A percentile compares a stretch with the other conserved stretches of the same genome.
These are phyloP conservation scores for Cystobasidium onofrii DNA, from an alignment of 768 basidiomycete species.

Conservation along the genomic window DNA sequence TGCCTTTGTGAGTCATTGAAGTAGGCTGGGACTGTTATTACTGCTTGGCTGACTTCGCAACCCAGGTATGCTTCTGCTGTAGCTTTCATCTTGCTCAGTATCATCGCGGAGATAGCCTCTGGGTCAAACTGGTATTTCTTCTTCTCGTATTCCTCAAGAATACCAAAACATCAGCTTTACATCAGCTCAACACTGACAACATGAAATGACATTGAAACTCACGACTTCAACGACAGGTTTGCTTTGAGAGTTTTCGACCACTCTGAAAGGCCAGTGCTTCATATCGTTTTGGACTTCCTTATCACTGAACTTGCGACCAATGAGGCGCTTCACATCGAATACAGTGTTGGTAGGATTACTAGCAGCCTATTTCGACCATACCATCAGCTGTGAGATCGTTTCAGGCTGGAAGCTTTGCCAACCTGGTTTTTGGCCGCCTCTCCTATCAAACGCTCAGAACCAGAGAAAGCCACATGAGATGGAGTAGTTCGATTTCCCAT, in stretches of 20 bases:
- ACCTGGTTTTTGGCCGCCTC: conserved; percentile 99
- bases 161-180: background rate
- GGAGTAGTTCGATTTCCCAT: conserved; percentile 51
- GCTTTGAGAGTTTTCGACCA: conserved; percentile 47
- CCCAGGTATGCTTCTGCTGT: conserved; percentile 63
- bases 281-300: conserved; percentile 50
- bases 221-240: conserved; percentile 53
- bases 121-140: conserved; percentile 52
- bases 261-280: conserved; percentile 47
- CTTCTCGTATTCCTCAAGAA: conserved; percentile 54
- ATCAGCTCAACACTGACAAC: too few species aligned
- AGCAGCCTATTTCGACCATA: conserved; percentile 49
- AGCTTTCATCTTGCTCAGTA: conserved; percentile 62
- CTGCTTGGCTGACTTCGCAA: conserved; percentile 57
- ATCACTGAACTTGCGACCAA: conserved; percentile 77
- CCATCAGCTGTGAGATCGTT: too few species aligned
- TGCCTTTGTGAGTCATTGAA: conserved; percentile 99
- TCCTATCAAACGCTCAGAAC: conserved; percentile 83
- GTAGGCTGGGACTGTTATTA: conserved; percentile 72
- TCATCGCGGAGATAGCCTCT: conserved; percentile 62
- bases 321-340: conserved; percentile 96
- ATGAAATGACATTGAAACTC: background rate
- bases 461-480: conserved; percentile 51
- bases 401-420: conserved; percentile 28
- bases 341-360: conserved; percentile 98